phyloP scores from a whole-genome alignment of 2,329 filamentous ascomycete genomes.

The Pyrenophora graminea region DNA sequence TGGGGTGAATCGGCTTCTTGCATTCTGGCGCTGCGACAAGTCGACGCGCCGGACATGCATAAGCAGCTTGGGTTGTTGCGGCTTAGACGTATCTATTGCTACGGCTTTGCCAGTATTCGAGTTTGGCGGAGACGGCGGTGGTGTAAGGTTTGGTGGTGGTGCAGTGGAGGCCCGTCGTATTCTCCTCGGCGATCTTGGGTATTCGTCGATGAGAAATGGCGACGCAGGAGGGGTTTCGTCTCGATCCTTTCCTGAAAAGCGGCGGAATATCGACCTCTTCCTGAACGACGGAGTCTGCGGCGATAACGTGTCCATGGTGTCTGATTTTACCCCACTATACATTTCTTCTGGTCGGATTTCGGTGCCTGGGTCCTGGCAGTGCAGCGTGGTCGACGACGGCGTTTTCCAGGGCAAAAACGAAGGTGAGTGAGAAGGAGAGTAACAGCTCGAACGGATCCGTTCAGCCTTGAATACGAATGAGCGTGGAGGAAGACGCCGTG shows the following conservation, averaged over 20 bases:
- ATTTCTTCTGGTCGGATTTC: background rate
- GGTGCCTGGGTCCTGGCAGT: background rate
- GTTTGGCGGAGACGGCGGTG: slow-evolving; percentile 13
- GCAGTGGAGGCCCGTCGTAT: slow-evolving; percentile 3
- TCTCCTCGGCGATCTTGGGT: slow-evolving; percentile 4
- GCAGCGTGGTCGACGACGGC: background rate
- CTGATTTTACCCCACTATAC: slow-evolving; percentile 6
- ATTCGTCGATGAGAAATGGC: slow-evolving; percentile 7
- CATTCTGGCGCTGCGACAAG: slow-evolving; percentile 7
- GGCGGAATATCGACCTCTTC: slow-evolving; percentile 27
- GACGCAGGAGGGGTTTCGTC: slow-evolving; percentile 8
- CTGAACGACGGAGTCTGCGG: slow-evolving; percentile 13
- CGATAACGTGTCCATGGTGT: slow-evolving; percentile 21
- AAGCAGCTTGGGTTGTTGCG: slow-evolving; percentile 4
- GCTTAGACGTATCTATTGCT: slow-evolving; percentile 5
- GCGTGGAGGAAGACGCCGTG: slow-evolving; percentile 6
- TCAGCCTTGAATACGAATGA: background rate
- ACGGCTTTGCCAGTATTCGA: slow-evolving; percentile 1
- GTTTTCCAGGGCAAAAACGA: background rate
- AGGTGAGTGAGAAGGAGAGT: background rate
- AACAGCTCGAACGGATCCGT: slow-evolving; percentile 1
- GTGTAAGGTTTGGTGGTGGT: slow-evolving; percentile 12
- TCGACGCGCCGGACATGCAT: slow-evolving; percentile 15
- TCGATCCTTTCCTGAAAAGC: slow-evolving; percentile 20
- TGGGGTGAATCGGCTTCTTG: background rate